phyloP scores from a whole-genome alignment of 768 basidiomycete species.

The Phlebiopsis gigantea region DNA sequence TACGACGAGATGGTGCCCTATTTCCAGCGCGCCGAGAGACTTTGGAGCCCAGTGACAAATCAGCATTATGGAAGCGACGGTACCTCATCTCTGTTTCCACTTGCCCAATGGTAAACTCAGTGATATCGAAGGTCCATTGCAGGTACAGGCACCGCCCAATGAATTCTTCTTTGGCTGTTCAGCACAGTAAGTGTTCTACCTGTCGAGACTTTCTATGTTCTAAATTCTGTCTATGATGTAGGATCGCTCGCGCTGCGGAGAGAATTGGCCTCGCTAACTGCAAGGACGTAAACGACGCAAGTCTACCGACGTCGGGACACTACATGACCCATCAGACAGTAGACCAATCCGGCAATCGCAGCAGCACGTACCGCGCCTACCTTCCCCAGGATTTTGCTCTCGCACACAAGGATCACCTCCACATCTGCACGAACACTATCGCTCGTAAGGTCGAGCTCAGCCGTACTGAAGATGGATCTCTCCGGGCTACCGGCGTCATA shows the following conservation, averaged over 20 bases:
- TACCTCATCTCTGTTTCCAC: not conserved
- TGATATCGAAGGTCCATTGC: not conserved
- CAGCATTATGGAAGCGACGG: not conserved
- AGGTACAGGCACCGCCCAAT: not conserved
- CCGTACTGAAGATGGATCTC: not conserved
- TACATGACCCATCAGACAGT: not conserved
- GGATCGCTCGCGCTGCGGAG: not conserved
- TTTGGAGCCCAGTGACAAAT: not conserved
- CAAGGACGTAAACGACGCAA: slow-evolving; percentile 2
- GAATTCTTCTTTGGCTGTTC: not conserved
- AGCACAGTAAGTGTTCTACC: not conserved
- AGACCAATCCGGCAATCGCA: not conserved
- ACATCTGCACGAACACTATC: slow-evolving; percentile 1
- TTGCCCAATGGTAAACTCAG: not conserved
- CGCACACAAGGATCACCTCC: not conserved
- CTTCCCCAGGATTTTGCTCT: not conserved
- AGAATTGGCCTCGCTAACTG: not conserved
- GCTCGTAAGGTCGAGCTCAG: slow-evolving; percentile 1
- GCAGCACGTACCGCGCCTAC: not conserved
- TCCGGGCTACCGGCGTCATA: not conserved
- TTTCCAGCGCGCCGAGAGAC: slow-evolving; percentile 23
- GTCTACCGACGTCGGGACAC: not conserved
- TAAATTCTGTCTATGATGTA: not conserved
- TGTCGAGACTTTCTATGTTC: too few relatives aligned
- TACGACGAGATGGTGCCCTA: slow-evolving; percentile 23